Conservation (phyloP, 768 basidiomycete genomes). For the Boletus rufocinnamomeus region DNA sequence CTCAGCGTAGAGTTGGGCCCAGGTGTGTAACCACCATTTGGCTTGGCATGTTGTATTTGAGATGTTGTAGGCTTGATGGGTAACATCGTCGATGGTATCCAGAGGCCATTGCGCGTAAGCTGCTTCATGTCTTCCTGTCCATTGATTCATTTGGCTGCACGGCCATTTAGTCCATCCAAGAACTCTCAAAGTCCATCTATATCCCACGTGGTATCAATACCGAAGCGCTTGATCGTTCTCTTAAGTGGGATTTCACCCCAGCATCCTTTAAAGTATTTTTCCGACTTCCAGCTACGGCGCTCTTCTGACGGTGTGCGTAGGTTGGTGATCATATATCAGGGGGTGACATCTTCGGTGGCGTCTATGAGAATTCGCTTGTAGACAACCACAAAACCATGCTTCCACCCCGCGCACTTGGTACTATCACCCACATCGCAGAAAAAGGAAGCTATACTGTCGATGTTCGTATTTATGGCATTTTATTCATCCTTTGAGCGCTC, state of each 20-base stretch:
- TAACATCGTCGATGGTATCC: constrained; percentile 99
- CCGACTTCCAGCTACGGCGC: constrained; percentile 1
- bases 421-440: constrained; percentile 90
- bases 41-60: constrained; percentile 3
- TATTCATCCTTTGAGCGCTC: constrained; percentile 1
- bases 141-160: constrained; percentile 5
- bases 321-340: constrained; percentile 97
- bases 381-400: constrained; percentile 98
- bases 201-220: constrained; percentile 99
- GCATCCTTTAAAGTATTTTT: constrained; percentile 65
- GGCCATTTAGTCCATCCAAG: constrained; percentile 75
- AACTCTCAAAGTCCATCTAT: constrained; percentile 97
- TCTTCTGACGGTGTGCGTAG: constrained; percentile 39
- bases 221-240: constrained; percentile 81
- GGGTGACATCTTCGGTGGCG: constrained; percentile 93
- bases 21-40: constrained; percentile 50
- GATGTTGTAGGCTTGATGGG: constrained; percentile 81
- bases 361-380: constrained; percentile 97
- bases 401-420: constrained; percentile 89
- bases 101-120: constrained; percentile 84
- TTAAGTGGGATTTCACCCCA: constrained; percentile 96
- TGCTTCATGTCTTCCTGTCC: constrained; percentile 1
- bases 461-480: constrained; percentile 46
- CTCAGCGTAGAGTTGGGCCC: constrained; percentile 97
- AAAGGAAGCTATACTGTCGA: constrained; percentile 92